These are phyloP conservation scores for Fusarium tricinctum DNA, from an alignment of 2,329 filamentous ascomycete genomes.

Conservation along the genomic window DNA sequence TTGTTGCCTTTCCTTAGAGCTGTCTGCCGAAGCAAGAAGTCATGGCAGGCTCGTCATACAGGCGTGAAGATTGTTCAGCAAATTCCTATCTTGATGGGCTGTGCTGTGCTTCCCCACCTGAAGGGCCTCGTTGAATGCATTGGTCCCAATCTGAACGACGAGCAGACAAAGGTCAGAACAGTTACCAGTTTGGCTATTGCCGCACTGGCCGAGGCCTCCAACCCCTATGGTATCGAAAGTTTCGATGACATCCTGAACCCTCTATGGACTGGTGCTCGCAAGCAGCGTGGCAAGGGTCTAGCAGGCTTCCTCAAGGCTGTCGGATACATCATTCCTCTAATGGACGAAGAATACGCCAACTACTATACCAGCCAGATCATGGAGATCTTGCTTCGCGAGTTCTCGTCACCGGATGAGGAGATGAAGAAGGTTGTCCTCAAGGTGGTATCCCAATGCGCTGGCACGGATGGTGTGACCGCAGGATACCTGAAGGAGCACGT, in stretches of 20 bases:
- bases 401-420: slow-evolving; percentile 96
- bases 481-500: slow-evolving; percentile 96
- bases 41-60: slow-evolving; percentile 97
- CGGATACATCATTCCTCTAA: slow-evolving; percentile 96
- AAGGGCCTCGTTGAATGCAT: slow-evolving; percentile 98
- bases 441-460: slow-evolving; percentile 95
- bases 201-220: slow-evolving; percentile 93
- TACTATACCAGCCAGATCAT: slow-evolving; percentile 99
- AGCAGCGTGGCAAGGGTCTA: slow-evolving; percentile 95
- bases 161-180: slow-evolving; percentile 97
- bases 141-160: slow-evolving; percentile 93
- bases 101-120: slow-evolving; percentile 92
- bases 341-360: slow-evolving; percentile 99
- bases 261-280: slow-evolving; percentile 94
- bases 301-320: slow-evolving; percentile 98
- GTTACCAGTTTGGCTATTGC: slow-evolving; percentile 96
- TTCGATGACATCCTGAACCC: slow-evolving; percentile 98
- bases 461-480: slow-evolving; percentile 93
- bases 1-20: slow-evolving; percentile 94
- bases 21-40: slow-evolving; percentile 98
- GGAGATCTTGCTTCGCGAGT: slow-evolving; percentile 96
- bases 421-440: slow-evolving; percentile 99
- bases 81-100: slow-evolving; percentile 98
- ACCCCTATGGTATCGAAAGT: slow-evolving; percentile 98
- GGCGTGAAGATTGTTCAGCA: slow-evolving; percentile 99